Evolutionary conservation across 495 filamentous ascomycete species (phyloP).

Genomic region (Tuber calosporum): DNA sequence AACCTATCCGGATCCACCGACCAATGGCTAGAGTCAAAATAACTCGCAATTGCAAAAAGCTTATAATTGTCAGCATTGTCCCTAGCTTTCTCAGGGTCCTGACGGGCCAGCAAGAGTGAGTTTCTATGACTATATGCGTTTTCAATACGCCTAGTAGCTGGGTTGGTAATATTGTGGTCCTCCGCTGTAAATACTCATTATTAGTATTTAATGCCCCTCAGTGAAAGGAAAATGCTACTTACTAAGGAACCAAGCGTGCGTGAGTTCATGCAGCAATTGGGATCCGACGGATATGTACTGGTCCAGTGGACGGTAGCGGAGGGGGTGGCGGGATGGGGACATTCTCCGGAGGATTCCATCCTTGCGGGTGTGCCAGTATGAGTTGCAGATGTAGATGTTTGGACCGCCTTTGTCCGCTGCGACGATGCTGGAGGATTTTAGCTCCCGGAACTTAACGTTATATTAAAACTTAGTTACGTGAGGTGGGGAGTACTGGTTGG

Average conservation of each 20-base stretch:
- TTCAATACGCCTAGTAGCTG: not conserved
- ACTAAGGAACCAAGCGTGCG: not conserved
- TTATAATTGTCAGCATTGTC: not conserved
- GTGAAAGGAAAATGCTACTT: not conserved
- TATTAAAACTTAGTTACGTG: not conserved
- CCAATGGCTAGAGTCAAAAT: not conserved
- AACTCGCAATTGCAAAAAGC: not conserved
- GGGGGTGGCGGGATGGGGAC: not conserved
- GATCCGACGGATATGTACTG: not conserved
- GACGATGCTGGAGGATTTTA: not conserved
- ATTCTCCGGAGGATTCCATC: not conserved
- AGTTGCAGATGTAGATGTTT: constrained; percentile 3
- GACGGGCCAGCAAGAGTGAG: not conserved
- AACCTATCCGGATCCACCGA: not conserved
- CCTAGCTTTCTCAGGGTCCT: not conserved
- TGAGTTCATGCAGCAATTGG: not conserved
- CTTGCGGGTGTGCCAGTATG: not conserved
- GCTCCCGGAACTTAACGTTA: not conserved
- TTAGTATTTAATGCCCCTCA: not conserved
- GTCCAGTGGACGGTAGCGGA: not conserved
- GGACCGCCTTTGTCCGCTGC: not conserved
- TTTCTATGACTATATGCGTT: not conserved
- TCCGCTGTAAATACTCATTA: not conserved
- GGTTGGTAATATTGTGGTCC: not conserved
- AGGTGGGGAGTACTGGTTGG: not conserved